Evolutionary conservation across 1,139 yeast genomes (phyloP).

Genomic region (Lodderomyces theae): DNA sequence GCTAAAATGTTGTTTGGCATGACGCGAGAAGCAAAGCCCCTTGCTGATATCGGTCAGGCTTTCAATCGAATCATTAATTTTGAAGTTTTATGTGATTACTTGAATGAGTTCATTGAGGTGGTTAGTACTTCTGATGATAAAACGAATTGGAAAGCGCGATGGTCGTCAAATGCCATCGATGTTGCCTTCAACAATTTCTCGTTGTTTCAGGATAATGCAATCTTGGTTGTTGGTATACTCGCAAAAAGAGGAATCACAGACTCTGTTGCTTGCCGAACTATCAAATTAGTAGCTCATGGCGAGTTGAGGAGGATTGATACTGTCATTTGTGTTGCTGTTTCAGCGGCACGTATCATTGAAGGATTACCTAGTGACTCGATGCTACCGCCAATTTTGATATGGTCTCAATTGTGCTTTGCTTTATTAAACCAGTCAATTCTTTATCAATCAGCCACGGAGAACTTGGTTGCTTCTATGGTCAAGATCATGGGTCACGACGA

Average conservation of each 20-base stretch:
- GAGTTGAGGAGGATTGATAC: conserved; percentile 29
- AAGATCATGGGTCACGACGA: conserved; percentile 26
- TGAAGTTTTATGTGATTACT: conserved; percentile 62
- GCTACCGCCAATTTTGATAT: conserved; percentile 58
- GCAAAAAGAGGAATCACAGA: conserved; percentile 65
- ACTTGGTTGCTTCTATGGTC: conserved; percentile 28
- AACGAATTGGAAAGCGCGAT: conserved; percentile 63
- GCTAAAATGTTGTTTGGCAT: conserved; percentile 76
- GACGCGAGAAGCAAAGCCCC: conserved; percentile 52
- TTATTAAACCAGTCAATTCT: conserved; percentile 33
- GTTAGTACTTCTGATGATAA: conserved; percentile 57
- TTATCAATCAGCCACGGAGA: conserved; percentile 57
- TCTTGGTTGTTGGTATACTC: conserved; percentile 69
- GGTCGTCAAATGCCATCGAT: conserved; percentile 66
- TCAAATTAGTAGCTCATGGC: conserved; percentile 26
- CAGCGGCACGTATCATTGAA: conserved; percentile 59
- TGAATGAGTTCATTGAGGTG: conserved; percentile 46
- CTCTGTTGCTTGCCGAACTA: conserved; percentile 50
- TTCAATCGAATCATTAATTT: conserved; percentile 52
- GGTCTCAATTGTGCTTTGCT: conserved; percentile 53
- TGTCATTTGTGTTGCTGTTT: conserved; percentile 38
- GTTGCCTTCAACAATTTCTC: conserved; percentile 62
- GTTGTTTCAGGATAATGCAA: conserved; percentile 68
- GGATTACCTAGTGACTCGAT: conserved; percentile 59
- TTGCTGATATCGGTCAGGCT: conserved; percentile 35